Conservation (phyloP, 345 rosid genomes). For the Lepidium aucheri region DNA sequence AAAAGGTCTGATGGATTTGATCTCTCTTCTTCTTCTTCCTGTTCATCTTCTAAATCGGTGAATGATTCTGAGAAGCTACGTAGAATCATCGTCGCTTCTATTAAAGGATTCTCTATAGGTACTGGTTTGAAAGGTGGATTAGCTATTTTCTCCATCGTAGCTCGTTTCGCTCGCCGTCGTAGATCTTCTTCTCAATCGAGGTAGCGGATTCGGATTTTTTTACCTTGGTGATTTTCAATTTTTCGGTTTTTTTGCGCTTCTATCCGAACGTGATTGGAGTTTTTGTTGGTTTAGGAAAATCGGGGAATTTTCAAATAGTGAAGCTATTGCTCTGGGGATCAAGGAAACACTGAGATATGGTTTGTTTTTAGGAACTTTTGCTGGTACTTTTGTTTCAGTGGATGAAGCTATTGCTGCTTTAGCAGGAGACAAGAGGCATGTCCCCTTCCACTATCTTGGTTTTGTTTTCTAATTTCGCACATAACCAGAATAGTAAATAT, state of each 20-base stretch:
- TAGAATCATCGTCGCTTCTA: constrained; percentile 57
- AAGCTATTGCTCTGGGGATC: constrained; percentile 56
- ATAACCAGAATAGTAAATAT: neutral
- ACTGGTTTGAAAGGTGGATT: constrained; percentile 95
- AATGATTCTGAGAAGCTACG: constrained; percentile 58
- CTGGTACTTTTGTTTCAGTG: constrained; percentile 79
- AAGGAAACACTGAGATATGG: constrained; percentile 92
- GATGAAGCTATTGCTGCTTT: constrained; percentile 68
- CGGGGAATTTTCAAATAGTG: constrained; percentile 50
- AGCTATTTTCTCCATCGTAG: constrained; percentile 66
- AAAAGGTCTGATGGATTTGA: constrained; percentile 25
- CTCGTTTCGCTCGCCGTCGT: constrained; percentile 56
- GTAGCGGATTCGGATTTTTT: constrained; percentile 13
- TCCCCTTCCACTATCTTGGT: constrained; percentile 12
- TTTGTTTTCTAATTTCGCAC: neutral
- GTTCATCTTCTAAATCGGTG: constrained; percentile 25
- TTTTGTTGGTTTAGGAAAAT: constrained; percentile 38
- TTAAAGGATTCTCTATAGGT: constrained; percentile 84
- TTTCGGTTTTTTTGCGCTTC: neutral
- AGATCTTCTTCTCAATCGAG: constrained; percentile 34
- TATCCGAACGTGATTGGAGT: neutral
- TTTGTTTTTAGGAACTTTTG: constrained; percentile 79
- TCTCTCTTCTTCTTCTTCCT: constrained; percentile 24
- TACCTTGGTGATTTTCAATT: neutral
- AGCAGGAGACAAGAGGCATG: constrained; percentile 69